Conservation (phyloP, 495 filamentous ascomycete species). For the Apodospora peruviana region DNA sequence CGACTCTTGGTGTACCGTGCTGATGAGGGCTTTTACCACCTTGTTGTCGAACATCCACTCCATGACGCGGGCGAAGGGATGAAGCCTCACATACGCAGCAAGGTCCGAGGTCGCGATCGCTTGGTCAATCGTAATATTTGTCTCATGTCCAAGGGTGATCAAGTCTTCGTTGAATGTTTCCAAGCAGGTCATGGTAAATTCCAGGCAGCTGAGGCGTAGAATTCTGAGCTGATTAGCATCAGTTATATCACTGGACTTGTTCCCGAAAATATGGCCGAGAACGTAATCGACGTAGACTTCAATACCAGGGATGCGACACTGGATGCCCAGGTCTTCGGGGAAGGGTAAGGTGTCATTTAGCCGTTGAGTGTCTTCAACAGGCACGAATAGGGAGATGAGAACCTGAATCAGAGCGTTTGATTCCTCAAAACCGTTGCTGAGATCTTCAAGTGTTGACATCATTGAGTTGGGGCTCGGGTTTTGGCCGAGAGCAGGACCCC, state of each 20-base stretch:
- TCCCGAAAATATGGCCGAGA: constrained; percentile 64
- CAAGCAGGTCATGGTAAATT: constrained; percentile 70
- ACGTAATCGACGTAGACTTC: constrained; percentile 90
- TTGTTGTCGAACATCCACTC: constrained; percentile 97
- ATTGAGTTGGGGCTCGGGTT: constrained; percentile 35
- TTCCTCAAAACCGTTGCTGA: constrained; percentile 70
- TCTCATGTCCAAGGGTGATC: constrained; percentile 71
- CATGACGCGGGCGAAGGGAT: constrained; percentile 89
- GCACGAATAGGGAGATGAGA: constrained; percentile 60
- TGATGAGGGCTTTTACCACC: constrained; percentile 72
- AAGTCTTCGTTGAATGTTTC: constrained; percentile 87
- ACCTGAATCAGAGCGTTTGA: constrained; percentile 75
- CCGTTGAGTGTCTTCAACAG: constrained; percentile 48
- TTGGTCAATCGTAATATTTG: constrained; percentile 64
- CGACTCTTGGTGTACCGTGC: constrained; percentile 66
- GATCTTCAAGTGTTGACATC: constrained; percentile 50
- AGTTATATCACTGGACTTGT: constrained; percentile 52
- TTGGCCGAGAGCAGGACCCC: constrained; percentile 27
- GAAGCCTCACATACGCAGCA: constrained; percentile 70
- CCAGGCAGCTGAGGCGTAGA: constrained; percentile 69
- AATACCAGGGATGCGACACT: constrained; percentile 76
- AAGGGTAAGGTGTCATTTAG: constrained; percentile 77
- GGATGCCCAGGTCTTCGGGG: constrained; percentile 76
- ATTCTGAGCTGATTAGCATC: constrained; percentile 60
- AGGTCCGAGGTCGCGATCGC: constrained; percentile 66